Base-by-base conservation (phyloP, 352 stramenopile genomes). In the Pythium pyrilobum region DNA sequence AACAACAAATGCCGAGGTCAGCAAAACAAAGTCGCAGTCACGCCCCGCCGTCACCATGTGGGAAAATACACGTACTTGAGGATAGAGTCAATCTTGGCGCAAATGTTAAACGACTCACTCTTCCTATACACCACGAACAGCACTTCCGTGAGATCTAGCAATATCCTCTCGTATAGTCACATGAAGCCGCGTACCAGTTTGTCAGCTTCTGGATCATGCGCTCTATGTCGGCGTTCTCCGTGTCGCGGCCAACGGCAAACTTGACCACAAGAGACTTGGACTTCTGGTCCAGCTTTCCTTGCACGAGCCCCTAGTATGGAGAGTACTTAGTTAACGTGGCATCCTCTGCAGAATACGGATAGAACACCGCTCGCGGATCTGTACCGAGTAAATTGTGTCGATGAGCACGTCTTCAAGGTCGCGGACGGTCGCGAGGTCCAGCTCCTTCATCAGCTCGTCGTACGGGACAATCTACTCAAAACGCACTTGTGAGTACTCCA, bases 351-450 rank as follows among this genome's bases (percentile, higher is more conserved):
- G n/a, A 8, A 37, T 59, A 33, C 2, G 2, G 11, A 7, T 13
- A 23, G 21, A 4, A 50, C 1, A 8, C 32, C n/a, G 23, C 29
- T 24, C 23, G 0, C 2, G 4, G 16, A 24, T 13, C 28, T 38
- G 5, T 28, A 95, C 89, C 12, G 85, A 92, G 68, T 97, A 97
- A 36, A 97, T 97, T 21, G 85, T 89, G 36, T 97, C 88, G 46
- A 97, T 97, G 23, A 97, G 74, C 29, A 97, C 77, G 62, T 97
- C 90, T 72, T 97, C 90, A 18, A 97, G 76, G 29, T 96, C 84
- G 31, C 89, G 83, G 18, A 96, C 74, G 18, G 78, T 85, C 20
- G 72, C 49, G 23, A 97, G 74, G 42, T 78, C 81, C 29, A 97
- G 64, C 32, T 76, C 77, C 41, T 76, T 67, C 69, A 92, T 80